Evolutionary conservation across 2,329 filamentous ascomycete species (phyloP), one percentile per base, ranked within the genome.

Genomic region (Byssochlamys sp.): DNA sequence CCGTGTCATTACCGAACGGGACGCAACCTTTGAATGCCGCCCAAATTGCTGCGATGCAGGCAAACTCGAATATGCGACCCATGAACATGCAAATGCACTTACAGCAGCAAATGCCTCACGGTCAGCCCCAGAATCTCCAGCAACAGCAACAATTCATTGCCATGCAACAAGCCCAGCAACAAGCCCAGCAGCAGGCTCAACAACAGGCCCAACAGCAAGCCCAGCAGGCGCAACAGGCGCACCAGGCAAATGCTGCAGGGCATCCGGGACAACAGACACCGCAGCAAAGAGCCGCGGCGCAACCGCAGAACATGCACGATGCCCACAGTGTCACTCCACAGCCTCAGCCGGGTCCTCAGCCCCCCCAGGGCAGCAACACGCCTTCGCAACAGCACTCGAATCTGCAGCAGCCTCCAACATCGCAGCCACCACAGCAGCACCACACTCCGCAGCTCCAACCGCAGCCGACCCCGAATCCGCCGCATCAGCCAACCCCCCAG

Each of bases 11-110:
- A 59, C 73, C 74, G 5, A 75, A 75, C 64, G 74, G 74, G 27
- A 70, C 71, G 2, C 72, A 74, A 57, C 68, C 68, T 14, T 58
- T 76, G 5, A 77, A 64, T 57, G 68, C 73, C 51, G 74, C 73
- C 27, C 75, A 77, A 58, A 62, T 77, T 59, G 73, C 74, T 58
- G 73, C 73, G 31, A 73, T 77, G 69, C 75, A 77, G 54, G 68
- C 63, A 10, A 73, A 77, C 56, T 71, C 71, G 7, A 67, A 62
- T 52, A 73, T 75, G 71, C 71, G 72, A 55, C 70, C 71, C 26
- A 66, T 73, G 24, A 73, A 71, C 55, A 61, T 73, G 52, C 66
- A 68, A 58, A 71, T 75, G 66, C 73, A 75, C 55, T 65, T 75
- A 39, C 74, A 74, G 58, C 73, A 73, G 58, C 71, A 76, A 60